Evolutionary conservation across 2,329 filamentous ascomycete species (phyloP).

Genomic region (Xylariaceae sp.): DNA sequence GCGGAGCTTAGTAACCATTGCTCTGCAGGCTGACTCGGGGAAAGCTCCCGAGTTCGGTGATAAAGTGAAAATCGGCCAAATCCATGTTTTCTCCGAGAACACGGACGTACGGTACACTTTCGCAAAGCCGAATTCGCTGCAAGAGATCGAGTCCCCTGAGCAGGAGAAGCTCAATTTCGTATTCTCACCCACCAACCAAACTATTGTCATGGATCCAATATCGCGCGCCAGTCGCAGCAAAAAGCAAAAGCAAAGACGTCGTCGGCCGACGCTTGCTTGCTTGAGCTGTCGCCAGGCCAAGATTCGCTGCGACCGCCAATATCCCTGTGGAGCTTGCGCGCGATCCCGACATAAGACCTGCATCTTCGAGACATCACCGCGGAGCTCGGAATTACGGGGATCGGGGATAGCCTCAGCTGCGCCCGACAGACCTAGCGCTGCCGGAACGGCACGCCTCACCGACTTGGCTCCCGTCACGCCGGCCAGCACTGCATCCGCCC

Average conservation of each 20-base stretch:
- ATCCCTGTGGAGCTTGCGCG: slow-evolving; percentile 57
- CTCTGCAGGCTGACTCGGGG: no score
- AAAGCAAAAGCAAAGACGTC: slow-evolving; percentile 21
- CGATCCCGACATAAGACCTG: slow-evolving; percentile 53
- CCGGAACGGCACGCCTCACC: background rate
- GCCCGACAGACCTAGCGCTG: background rate
- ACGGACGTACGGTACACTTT: no score
- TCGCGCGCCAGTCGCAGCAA: slow-evolving; percentile 7
- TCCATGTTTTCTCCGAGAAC: no score
- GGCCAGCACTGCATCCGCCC: slow-evolving; percentile 2
- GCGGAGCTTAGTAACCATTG: no score
- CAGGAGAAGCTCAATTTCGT: no score
- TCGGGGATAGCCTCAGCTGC: slow-evolving; percentile 21
- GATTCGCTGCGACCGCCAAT: slow-evolving; percentile 56
- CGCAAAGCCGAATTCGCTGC: no score
- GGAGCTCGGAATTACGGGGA: slow-evolving; percentile 20
- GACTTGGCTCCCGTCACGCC: slow-evolving; percentile 12
- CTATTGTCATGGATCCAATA: slow-evolving; percentile 7
- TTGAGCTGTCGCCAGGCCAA: slow-evolving; percentile 54
- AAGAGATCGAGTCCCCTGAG: no score
- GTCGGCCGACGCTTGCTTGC: slow-evolving; percentile 34
- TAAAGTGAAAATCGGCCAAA: no score
- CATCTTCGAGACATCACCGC: slow-evolving; percentile 36
- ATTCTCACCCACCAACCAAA: background rate
- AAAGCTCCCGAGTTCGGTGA: no score